Percentiles rank a stretch among this genome's conserved stretches.
phyloP scores from a whole-genome alignment of 2,329 filamentous ascomycete genomes.

The Alternaria alternata region DNA sequence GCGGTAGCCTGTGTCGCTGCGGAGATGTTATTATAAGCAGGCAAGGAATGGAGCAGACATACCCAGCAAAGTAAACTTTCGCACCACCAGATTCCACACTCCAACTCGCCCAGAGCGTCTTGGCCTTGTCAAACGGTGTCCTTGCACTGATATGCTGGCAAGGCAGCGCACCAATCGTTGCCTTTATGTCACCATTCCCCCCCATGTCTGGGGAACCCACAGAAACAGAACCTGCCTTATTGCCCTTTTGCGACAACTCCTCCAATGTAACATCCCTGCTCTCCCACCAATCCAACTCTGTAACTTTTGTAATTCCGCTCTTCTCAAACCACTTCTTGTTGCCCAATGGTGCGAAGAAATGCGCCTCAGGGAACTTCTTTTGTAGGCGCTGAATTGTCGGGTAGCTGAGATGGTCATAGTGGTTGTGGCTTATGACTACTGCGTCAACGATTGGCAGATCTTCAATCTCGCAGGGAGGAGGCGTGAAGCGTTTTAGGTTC shows the following conservation, averaged over 20 bases:
- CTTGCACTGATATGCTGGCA: slow-evolving; percentile 83
- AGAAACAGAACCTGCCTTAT: slow-evolving; percentile 14
- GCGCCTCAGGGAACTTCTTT: slow-evolving; percentile 75
- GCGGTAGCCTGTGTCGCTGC: slow-evolving; percentile 89
- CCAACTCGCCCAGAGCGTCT: slow-evolving; percentile 91
- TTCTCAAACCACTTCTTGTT: slow-evolving; percentile 82
- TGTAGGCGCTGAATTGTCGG: slow-evolving; percentile 76
- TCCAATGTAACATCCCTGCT: slow-evolving; percentile 75
- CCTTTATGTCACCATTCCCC: slow-evolving; percentile 63
- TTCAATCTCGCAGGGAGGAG: slow-evolving; percentile 75
- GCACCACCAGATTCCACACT: slow-evolving; percentile 75
- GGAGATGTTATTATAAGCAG: background rate
- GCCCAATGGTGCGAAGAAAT: slow-evolving; percentile 88
- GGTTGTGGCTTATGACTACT: slow-evolving; percentile 83
- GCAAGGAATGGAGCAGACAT: slow-evolving; percentile 30
- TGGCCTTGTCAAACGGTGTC: slow-evolving; percentile 71
- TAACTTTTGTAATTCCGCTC: slow-evolving; percentile 76
- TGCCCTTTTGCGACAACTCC: slow-evolving; percentile 10
- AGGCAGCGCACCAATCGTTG: slow-evolving; percentile 79
- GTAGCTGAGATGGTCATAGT: slow-evolving; percentile 91
- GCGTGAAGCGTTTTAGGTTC: slow-evolving; percentile 80
- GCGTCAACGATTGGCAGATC: slow-evolving; percentile 81
- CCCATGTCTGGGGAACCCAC: slow-evolving; percentile 10
- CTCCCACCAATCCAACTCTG: slow-evolving; percentile 96
- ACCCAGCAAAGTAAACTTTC: slow-evolving; percentile 83